Evolutionary conservation across 164 flowering plant species (phyloP), one percentile per base, ranked within the genome.

Genomic region (Dillenia turbinata): DNA sequence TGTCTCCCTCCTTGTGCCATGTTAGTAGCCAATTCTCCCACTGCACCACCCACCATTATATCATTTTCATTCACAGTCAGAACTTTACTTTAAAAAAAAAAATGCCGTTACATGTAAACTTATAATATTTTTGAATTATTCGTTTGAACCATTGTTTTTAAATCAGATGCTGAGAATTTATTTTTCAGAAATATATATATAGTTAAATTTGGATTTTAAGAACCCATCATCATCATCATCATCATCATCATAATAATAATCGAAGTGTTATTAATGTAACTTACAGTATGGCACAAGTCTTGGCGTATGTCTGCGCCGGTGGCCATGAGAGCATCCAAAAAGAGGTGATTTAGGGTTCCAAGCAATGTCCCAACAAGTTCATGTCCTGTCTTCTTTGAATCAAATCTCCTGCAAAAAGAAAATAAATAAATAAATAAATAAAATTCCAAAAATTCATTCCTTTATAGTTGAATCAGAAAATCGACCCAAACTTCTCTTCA

Each of bases 271-370:
- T 33, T 33, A 33, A 33, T 33, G 40, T 33, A 33, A 77, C 88
- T 78, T 59, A 90, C 95, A 10, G 82, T 66, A 15, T 56, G 66
- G 46, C 56, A 76, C 13, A 90, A 57, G 46, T 70, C 60, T 12
- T 56, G 71, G 47, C 63, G 66, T 15, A 82, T 68, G 71, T 86
- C 85, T 44, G 49, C 68, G 12, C 90, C 85, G 49, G 82, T 77
- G 0, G 77, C 77, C 60, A 72, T 62, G 17, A 79, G 52, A 7
- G 73, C 58, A 9, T 79, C 85, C 73, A 75, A 49, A 1, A 89
- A 79, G 56, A 85, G 71, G 2, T 78, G 70, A 16, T 75, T 70
- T 12, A 90, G 56, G 50, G 83, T 83, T 52, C 64, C 68, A 8
- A 78, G 66, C 56, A 88, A 48, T 9, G 71, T 68, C 33, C 60